phyloP scores from a whole-genome alignment of 352 stramenopile genomes.

The Phytophthora sp. region DNA sequence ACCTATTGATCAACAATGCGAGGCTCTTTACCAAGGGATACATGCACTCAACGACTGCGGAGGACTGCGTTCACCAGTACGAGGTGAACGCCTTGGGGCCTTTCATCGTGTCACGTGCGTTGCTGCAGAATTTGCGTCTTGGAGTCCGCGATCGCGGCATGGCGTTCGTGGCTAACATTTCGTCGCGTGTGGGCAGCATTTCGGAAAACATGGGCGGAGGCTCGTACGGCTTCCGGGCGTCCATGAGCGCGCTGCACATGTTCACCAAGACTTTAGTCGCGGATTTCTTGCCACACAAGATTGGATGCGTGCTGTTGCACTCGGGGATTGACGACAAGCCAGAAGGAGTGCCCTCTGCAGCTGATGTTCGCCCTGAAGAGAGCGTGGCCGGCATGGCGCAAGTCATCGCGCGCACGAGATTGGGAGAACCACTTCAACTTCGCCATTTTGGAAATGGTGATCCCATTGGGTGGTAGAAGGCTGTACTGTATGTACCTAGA shows the following conservation, averaged over 20 bases:
- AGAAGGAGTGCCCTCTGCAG: slow-evolving; percentile 44
- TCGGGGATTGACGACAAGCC: slow-evolving; percentile 65
- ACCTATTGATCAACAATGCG: slow-evolving; percentile 84
- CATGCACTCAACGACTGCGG: slow-evolving; percentile 50
- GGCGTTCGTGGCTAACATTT: slow-evolving; percentile 61
- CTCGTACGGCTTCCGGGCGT: slow-evolving; percentile 79
- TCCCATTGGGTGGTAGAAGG: slow-evolving; percentile 56
- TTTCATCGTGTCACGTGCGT: slow-evolving; percentile 62
- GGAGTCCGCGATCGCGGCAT: slow-evolving; percentile 46
- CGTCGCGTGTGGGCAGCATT: slow-evolving; percentile 63
- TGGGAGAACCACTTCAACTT: slow-evolving; percentile 64
- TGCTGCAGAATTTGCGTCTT: slow-evolving; percentile 55
- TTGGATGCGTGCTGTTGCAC: slow-evolving; percentile 63
- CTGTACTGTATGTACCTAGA: no score
- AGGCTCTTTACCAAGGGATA: slow-evolving; percentile 43
- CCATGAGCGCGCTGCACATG: slow-evolving; percentile 83
- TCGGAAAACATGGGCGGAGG: slow-evolving; percentile 48
- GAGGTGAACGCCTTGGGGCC: slow-evolving; percentile 74
- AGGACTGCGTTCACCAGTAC: slow-evolving; percentile 58
- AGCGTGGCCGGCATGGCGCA: slow-evolving; percentile 59
- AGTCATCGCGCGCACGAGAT: slow-evolving; percentile 51
- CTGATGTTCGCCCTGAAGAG: slow-evolving; percentile 49
- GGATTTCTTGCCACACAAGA: slow-evolving; percentile 61
- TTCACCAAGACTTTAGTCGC: slow-evolving; percentile 61
- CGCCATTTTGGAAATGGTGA: slow-evolving; percentile 62